A percentile compares a stretch with the other conserved stretches of the same genome.
Conservation (phyloP, 2,329 filamentous ascomycete species). For the Chaetomiaceae sp. region DNA sequence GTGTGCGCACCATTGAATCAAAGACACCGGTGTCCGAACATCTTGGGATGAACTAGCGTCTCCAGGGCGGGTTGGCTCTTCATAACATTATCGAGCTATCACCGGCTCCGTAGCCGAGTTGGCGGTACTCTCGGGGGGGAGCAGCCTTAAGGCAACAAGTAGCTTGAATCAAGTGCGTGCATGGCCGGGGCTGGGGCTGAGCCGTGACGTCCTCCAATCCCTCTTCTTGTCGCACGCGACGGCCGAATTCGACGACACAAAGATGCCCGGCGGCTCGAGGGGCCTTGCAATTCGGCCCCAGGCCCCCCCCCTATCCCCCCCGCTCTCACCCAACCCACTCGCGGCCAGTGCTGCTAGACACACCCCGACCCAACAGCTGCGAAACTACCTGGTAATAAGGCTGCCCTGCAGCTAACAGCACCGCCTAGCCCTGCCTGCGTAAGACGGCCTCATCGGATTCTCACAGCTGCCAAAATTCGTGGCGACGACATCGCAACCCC, state of each 20-base stretch:
- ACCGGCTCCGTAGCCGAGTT: too few relatives aligned
- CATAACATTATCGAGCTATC: too few relatives aligned
- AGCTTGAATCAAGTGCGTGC: not conserved
- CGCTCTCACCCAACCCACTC: not conserved
- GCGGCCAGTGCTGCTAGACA: too few relatives aligned
- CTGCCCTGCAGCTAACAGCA: conserved; percentile 9
- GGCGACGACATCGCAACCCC: conserved; percentile 1
- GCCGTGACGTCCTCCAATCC: conserved; percentile 6
- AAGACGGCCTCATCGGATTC: conserved; percentile 8
- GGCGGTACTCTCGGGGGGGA: too few relatives aligned
- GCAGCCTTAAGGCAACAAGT: too few relatives aligned
- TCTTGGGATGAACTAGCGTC: too few relatives aligned
- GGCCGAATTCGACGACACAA: conserved; percentile 11
- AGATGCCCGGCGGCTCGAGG: conserved; percentile 21
- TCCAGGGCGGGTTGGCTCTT: too few relatives aligned
- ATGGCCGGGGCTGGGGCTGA: not conserved
- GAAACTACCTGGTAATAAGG: conserved; percentile 1
- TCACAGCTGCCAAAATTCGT: conserved; percentile 5
- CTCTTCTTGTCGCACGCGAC: conserved; percentile 6
- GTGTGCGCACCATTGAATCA: too few relatives aligned
- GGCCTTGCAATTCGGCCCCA: conserved; percentile 20
- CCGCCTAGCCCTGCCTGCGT: conserved; percentile 7
- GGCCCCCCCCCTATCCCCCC: not conserved
- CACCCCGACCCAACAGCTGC: conserved; percentile 2
- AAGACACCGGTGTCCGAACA: too few relatives aligned